Evolutionary conservation across 1,284 basidiomycete species (phyloP).

Genomic region (Uromyces viciae-fabae): DNA sequence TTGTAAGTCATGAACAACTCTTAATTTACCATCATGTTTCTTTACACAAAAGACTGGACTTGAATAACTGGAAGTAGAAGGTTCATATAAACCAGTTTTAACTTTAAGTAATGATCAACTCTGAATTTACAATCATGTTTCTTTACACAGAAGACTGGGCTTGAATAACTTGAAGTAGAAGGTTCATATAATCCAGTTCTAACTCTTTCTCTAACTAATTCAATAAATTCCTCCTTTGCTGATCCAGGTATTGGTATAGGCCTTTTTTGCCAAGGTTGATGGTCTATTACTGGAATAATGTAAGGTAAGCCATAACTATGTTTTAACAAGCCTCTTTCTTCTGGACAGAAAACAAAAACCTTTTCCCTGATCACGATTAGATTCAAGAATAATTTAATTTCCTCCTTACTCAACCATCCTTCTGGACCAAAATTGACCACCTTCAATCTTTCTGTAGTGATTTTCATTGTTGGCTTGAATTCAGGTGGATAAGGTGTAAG

Average conservation of each 20-base stretch:
- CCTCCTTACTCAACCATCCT: background rate
- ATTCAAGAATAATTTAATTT: background rate
- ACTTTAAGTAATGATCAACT: no score
- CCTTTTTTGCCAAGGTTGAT: no score
- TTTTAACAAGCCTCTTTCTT: background rate
- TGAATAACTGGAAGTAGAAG: background rate
- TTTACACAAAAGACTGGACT: background rate
- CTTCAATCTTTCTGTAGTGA: background rate
- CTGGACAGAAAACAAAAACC: background rate
- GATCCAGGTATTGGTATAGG: no score
- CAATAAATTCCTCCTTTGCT: no score
- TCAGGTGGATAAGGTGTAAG: background rate
- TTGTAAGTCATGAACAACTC: background rate
- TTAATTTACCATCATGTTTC: background rate
- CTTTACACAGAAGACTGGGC: no score
- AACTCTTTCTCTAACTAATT: no score
- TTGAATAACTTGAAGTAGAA: no score
- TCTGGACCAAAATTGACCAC: background rate
- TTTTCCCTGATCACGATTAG: background rate
- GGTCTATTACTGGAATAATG: no score
- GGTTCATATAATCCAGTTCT: no score
- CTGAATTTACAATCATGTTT: no score
- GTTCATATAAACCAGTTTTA: slow-evolving; percentile 1
- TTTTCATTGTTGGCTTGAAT: background rate
- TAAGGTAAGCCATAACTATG: no score